Base-by-base conservation (phyloP, 1,284 basidiomycete genomes). In the Schizopora paradoxa region DNA sequence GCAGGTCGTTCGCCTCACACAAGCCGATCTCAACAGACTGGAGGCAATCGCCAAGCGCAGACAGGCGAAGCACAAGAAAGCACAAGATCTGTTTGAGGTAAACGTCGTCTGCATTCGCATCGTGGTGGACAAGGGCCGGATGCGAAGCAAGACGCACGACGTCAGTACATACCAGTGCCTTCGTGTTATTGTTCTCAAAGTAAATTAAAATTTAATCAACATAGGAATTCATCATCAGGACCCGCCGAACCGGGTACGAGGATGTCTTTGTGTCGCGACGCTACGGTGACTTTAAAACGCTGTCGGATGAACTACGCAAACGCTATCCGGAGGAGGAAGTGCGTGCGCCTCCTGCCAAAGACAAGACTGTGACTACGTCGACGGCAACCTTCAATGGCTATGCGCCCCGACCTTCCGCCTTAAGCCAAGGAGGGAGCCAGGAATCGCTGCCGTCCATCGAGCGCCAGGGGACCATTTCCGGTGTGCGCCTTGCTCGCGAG, bases 171-270 rank as follows among this genome's bases (percentile, higher is more conserved):
- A 31, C 31, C 13, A 28, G 27, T 36, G 3, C 11, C n/a, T n/a
- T 14, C 28, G 37, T 37, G 68, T 57, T 23, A 16, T 27, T 19
- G 27, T 18, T 14, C 8, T 38, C 7, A 37, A 40, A 39, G 43
- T 45, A 48, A 10, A 38, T 52, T 25, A 31, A 35, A 41, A 51
- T 42, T 33, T 4, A 37, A 22, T 18, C 29, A 7, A 35, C 13
- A n/a, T 57, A 93, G 87, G 95, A 98, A 72, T 99, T 99, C 62
- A 82, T 99, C 57, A 83, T 99, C 28, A 80, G 91, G 23, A 99
- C 95, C 0, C 76, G 84, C 10, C 73, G 91, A 26, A 74, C 80
- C 3, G 75, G 79, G 8, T 74, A 76, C 50, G 72, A 72, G 1
- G 92, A 96, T 54, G 76, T 91, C 3, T 93, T 81, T 61, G 95